phyloP scores from a whole-genome alignment of 148 eudicot species.

The Chenopodium formosanum region DNA sequence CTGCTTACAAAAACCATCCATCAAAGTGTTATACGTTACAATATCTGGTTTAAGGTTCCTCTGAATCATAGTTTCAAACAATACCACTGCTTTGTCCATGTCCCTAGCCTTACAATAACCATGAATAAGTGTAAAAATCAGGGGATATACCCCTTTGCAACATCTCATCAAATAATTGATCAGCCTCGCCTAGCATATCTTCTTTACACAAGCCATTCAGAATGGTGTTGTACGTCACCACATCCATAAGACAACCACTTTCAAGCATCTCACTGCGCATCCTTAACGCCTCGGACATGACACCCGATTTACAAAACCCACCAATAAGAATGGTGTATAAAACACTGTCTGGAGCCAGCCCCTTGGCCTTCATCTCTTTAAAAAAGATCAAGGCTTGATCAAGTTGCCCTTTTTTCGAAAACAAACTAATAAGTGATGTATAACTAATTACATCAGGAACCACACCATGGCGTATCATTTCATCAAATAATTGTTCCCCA shows the following conservation, averaged over 20 bases:
- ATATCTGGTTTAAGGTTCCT: constrained; percentile 72
- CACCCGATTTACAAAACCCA: constrained; percentile 62
- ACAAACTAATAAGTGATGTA: constrained; percentile 62
- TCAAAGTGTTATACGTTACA: constrained; percentile 70
- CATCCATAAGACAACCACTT: constrained; percentile 70
- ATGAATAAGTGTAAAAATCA: constrained; percentile 62
- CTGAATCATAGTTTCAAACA: constrained; percentile 62
- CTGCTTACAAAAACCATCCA: constrained; percentile 75
- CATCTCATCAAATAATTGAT: constrained; percentile 71
- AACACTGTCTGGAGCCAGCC: constrained; percentile 67
- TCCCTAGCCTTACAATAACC: constrained; percentile 62
- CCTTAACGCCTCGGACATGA: constrained; percentile 54
- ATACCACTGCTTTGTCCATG: constrained; percentile 46
- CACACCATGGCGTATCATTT: constrained; percentile 48
- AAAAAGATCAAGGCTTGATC: constrained; percentile 52
- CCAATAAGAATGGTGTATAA: constrained; percentile 71
- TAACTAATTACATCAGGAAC: constrained; percentile 67
- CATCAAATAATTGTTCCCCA: constrained; percentile 48
- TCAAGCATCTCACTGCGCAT: constrained; percentile 77
- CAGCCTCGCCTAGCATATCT: constrained; percentile 58
- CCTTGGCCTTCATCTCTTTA: constrained; percentile 51
- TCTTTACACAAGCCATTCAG: constrained; percentile 73
- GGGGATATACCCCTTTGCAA: constrained; percentile 60
- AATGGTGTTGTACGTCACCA: constrained; percentile 75
- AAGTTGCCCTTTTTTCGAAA: constrained; percentile 53